Evolutionary conservation across 495 filamentous ascomycete species (phyloP), one percentile per base, ranked within the genome.

Genomic region (Apiosordaria backusii): DNA sequence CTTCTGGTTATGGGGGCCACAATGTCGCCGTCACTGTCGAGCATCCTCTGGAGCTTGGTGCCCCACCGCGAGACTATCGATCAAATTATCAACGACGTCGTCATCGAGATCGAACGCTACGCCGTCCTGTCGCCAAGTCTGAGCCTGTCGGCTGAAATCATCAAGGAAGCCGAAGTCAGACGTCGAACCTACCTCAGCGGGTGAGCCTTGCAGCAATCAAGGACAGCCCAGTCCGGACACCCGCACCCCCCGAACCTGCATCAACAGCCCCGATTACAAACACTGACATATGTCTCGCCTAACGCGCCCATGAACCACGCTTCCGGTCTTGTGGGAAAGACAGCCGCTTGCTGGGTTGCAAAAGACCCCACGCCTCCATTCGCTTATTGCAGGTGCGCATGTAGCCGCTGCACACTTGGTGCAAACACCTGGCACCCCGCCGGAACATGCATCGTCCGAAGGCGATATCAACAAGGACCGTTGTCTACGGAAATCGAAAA

Each of bases 1-100:
- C 80, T 93, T 29, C 76, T 94, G 50, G 85, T 93, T 45, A 93
- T 93, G 90, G 90, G 90, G 6, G 90, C 90, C 60, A 92, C 87
- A 19, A 90, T 93, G 88, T 91, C 87, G n/a, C 87, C 86, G 13
- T 86, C 87, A 7, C 83, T 93, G 10, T 86, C 86, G 15, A 82
- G 79, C 52, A 83, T 92, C 23, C 84, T 93, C 19, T 86, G 89
- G 59, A 85, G 87, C 7, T 77, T 84, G 10, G 74, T 81, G 16
- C 74, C 81, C 54, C 81, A 81, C 63, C 78, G 78, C 62, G 83
- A 87, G 57, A 80, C 84, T 63, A 86, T 92, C 61, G 88, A 93
- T 72, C 80, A 83, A 45, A 90, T 93, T 69, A 92, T 93, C 78
- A 86, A 86, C 68, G 84, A 87, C 54, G 90, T 92, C 21, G 85